Evolutionary conservation across 108 stramenopile species (phyloP).

Genomic region (Conticribra weissflogii): DNA sequence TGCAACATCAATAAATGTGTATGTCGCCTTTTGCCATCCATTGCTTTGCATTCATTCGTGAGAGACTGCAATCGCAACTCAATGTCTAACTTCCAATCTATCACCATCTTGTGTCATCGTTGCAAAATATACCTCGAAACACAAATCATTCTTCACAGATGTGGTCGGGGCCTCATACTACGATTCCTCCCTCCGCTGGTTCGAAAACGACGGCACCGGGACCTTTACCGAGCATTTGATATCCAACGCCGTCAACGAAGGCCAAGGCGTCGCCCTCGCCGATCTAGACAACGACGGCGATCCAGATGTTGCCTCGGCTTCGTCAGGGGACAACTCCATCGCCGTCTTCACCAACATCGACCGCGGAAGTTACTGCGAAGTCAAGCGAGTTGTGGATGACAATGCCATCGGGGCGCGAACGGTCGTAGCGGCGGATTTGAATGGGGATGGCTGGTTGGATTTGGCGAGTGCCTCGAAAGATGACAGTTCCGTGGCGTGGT

Average conservation of each 20-base stretch:
- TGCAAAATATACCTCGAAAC: no score
- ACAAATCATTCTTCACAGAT: not conserved
- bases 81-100: no score
- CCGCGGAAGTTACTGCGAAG: constrained; percentile 19
- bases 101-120: no score
- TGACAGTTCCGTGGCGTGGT: constrained; percentile 40
- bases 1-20: no score
- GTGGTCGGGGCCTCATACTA: constrained; percentile 29
- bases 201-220: constrained; percentile 32
- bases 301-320: constrained; percentile 21
- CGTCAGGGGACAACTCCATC: constrained; percentile 22
- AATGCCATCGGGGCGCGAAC: constrained; percentile 32
- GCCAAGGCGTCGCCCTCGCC: constrained; percentile 11
- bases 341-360: constrained; percentile 26
- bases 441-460: constrained; percentile 42
- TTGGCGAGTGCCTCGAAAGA: constrained; percentile 19
- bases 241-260: constrained; percentile 12
- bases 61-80: no score
- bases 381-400: constrained; percentile 25
- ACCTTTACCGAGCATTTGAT: constrained; percentile 23
- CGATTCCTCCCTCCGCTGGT: constrained; percentile 29
- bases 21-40: no score
- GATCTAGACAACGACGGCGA: constrained; percentile 20
- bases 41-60: no score
- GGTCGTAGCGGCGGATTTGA: constrained; percentile 23